phyloP scores from a whole-genome alignment of 2,329 filamentous ascomycete species.

The Cordyceps cicadae region DNA sequence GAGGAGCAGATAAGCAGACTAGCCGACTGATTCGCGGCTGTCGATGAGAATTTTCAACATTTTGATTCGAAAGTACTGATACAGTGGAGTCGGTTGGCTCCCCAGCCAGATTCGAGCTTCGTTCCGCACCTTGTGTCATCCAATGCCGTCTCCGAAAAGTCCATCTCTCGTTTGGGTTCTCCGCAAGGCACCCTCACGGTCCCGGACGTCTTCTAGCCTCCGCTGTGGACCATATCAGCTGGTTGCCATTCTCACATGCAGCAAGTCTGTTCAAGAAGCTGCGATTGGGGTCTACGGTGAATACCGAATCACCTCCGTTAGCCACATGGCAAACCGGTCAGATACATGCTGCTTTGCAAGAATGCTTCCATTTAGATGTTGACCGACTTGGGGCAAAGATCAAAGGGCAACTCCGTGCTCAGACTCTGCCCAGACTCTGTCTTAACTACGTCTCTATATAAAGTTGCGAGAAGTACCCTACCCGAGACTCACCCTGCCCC shows the following conservation, averaged over 20 bases:
- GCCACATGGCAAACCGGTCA: not conserved
- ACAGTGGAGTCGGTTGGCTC: not conserved
- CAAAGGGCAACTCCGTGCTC: too few species aligned
- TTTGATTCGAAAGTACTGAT: not conserved
- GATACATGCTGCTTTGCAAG: not conserved
- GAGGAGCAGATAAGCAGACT: constrained; percentile 14
- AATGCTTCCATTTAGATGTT: not conserved
- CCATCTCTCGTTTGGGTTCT: not conserved
- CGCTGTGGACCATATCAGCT: not conserved
- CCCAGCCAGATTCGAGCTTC: not conserved
- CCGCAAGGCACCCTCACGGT: not conserved
- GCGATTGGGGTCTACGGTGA: not conserved
- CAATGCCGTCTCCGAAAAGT: not conserved
- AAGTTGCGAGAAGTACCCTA: not conserved
- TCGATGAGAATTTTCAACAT: not conserved
- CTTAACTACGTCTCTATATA: not conserved
- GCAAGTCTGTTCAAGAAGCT: not conserved
- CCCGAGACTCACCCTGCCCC: not conserved
- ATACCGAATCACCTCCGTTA: constrained; percentile 1
- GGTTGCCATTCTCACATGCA: not conserved
- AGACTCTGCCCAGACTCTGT: not conserved
- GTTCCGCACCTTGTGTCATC: not conserved
- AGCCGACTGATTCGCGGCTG: not conserved
- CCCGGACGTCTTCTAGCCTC: constrained; percentile 6
- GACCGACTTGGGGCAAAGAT: not conserved